Base-by-base conservation (phyloP, 106 monocot species). In the Dioscorea dumetorum region DNA sequence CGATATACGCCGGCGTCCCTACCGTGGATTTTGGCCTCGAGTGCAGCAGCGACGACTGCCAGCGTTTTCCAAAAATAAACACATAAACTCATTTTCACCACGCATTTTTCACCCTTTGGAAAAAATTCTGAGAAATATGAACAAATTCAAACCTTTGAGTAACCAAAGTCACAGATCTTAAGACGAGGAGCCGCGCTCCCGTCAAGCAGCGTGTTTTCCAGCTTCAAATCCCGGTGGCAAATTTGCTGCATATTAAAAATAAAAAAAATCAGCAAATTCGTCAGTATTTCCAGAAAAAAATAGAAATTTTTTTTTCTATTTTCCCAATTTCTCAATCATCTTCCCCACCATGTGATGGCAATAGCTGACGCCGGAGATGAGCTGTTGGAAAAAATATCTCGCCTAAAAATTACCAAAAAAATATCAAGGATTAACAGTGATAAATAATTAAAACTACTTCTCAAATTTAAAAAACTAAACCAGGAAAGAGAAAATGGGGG, bases 331-430 rank as follows among this genome's bases (percentile, higher is more conserved):
- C 28, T 41, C 41, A 41, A 41, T 41, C 41, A 0, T 41, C 10
- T 41, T 41, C 41, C 41, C 41, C 78, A 95, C 95, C 95, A 88
- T 49, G 73, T 67, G 74, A 72, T 95, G 95, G 83, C 88, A 95
- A 70, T 84, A 95, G 81, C 91, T 95, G 58, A 95, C 91, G 0
- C 91, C 94, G 19, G 74, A 91, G 65, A 95, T 88, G 23, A 95
- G 95, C 73, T 95, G 95, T 80, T 95, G 95, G 74, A 95, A 95
- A 80, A 95, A 95, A 79, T 95, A 95, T 49, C 95, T 83, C 50
- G 95, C 95, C 95, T 95, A 74, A 73, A 21, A 68, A 61, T n/a
- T 35, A 48, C 22, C 61, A 71, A 35, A 80, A 31, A 12, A 19
- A 57, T 33, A 56, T 13, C 22, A 68, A 23, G 17, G 9, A 68